Evolutionary conservation across 169 alveolate genomes (phyloP).

Genomic region (Babesia ovis): DNA sequence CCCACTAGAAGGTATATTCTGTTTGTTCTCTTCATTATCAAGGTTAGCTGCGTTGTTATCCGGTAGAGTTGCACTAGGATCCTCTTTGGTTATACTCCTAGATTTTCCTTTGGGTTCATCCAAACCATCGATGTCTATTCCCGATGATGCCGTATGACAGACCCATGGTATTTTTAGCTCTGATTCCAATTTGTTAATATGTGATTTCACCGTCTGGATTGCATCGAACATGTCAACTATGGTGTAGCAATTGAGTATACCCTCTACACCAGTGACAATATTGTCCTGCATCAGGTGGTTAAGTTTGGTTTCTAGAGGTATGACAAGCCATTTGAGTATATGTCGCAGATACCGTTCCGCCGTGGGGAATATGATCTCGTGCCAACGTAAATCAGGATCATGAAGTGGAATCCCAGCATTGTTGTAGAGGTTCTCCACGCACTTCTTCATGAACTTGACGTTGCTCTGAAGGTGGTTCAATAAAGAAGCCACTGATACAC

Average conservation of each 20-base stretch:
- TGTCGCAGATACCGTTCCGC: conserved; percentile 3
- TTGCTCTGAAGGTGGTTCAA: conserved; percentile 12
- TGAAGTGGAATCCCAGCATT: conserved; percentile 29
- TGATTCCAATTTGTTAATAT: background rate
- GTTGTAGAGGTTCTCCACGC: conserved; percentile 20
- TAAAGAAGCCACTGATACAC: background rate
- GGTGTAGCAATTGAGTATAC: background rate
- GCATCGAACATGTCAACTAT: conserved; percentile 12
- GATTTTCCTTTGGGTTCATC: background rate
- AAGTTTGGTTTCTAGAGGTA: conserved; percentile 29
- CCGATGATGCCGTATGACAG: background rate
- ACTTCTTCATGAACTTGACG: conserved; percentile 15
- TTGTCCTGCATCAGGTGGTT: conserved; percentile 12
- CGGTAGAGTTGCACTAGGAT: background rate
- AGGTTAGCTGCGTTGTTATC: background rate
- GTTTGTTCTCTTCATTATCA: background rate
- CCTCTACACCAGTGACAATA: background rate
- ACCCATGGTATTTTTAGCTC: conserved; percentile 12
- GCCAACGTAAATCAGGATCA: background rate
- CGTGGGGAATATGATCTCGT: background rate
- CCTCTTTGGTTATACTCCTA: background rate
- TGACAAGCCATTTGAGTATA: background rate
- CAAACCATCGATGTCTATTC: conserved; percentile 1
- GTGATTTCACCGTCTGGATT: background rate
- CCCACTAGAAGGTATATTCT: background rate